A percentile compares a stretch with the other conserved stretches of the same genome.
Conservation (phyloP, 192 early-diverging fungal species). For the Gryganskiella cystojenkinii region DNA sequence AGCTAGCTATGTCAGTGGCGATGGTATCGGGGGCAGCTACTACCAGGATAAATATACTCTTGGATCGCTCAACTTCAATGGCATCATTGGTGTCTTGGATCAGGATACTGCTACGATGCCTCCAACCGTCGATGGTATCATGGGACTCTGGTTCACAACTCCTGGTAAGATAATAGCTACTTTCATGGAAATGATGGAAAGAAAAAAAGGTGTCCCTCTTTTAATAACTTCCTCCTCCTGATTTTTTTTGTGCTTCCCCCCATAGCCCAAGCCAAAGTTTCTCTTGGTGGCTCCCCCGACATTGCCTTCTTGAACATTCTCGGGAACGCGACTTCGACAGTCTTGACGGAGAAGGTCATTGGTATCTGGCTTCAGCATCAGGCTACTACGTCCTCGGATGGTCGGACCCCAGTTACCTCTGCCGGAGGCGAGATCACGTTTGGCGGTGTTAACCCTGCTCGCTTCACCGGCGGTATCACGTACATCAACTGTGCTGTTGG, state of each 20-base stretch:
- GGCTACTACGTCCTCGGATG: too few relatives aligned
- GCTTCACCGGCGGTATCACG: conserved; percentile 20
- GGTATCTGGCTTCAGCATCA: conserved; percentile 19
- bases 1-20: conserved; percentile 22
- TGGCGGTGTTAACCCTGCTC: conserved; percentile 27
- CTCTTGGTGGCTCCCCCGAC: neutral
- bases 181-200: too few relatives aligned
- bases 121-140: conserved; percentile 27
- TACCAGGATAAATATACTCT: conserved; percentile 32
- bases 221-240: neutral
- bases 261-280: too few relatives aligned
- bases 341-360: conserved; percentile 16
- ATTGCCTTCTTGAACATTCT: conserved; percentile 28
- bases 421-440: conserved; percentile 46
- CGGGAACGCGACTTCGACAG: conserved; percentile 2
- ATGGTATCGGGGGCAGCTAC: conserved; percentile 10
- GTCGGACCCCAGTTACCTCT: too few relatives aligned
- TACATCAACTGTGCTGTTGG: conserved; percentile 26
- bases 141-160: conserved; percentile 30
- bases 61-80: conserved; percentile 12
- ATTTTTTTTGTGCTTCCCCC: too few relatives aligned
- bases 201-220: too few relatives aligned
- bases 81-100: conserved; percentile 17
- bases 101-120: neutral
- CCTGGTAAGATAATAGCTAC: neutral